Percentiles rank a stretch among this genome's conserved stretches.
Evolutionary conservation across 495 filamentous ascomycete species (phyloP).

Genomic region (Penicillium antarcticum): DNA sequence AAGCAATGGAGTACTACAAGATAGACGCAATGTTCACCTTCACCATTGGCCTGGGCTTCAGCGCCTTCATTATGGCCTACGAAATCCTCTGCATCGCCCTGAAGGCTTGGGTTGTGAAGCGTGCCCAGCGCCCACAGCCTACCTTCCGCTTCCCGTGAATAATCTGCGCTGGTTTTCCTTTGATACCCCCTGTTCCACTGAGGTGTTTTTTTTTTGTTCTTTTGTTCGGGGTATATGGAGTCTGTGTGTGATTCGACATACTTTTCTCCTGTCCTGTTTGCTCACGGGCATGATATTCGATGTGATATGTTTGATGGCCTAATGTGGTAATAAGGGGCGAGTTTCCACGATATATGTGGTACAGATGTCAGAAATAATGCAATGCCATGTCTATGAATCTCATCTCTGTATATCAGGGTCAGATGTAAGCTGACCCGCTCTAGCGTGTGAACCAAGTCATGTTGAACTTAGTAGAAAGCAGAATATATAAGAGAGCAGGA

Average conservation of each 20-base stretch:
- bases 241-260: not conserved
- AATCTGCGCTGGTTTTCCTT: conserved; percentile 3
- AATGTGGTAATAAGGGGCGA: conserved; percentile 2
- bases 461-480: no score
- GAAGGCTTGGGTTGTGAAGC: conserved; percentile 82
- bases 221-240: not conserved
- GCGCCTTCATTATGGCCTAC: conserved; percentile 84
- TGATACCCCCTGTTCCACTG: conserved; percentile 27
- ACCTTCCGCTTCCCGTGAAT: conserved; percentile 22
- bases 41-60: conserved; percentile 82
- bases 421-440: no score
- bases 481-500: no score
- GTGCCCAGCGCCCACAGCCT: conserved; percentile 42
- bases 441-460: no score
- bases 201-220: conserved; percentile 5
- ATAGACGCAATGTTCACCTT: conserved; percentile 88
- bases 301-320: not conserved
- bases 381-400: not conserved
- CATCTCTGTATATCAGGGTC: no score
- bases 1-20: conserved; percentile 70
- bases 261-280: not conserved
- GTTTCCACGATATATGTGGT: not conserved
- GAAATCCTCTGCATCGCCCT: conserved; percentile 73
- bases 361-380: not conserved
- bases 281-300: not conserved